Evolutionary conservation across 139 green algal species (phyloP).

Genomic region (Chlamydomonas schloesseri): DNA sequence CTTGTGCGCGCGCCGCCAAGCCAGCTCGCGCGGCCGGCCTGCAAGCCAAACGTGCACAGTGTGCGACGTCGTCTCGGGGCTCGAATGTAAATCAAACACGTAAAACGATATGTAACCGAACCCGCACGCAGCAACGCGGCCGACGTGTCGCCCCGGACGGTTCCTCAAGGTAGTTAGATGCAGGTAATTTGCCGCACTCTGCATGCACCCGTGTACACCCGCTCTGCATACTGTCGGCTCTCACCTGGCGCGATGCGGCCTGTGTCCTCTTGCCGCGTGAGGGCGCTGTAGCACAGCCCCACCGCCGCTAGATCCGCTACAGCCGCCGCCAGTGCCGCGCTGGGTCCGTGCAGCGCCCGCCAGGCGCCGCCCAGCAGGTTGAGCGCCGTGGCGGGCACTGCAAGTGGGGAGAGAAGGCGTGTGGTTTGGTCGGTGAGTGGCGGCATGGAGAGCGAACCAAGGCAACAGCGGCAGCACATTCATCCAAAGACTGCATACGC

Average conservation of each 20-base stretch:
- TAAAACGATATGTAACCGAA: no score
- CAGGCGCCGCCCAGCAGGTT: not conserved
- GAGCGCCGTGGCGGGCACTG: slow-evolving; percentile 18
- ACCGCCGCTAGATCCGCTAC: slow-evolving; percentile 10
- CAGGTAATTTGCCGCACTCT: no score
- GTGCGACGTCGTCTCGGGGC: no score
- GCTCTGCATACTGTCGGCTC: no score
- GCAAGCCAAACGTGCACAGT: not conserved
- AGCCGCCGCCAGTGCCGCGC: slow-evolving; percentile 4
- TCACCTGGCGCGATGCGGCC: slow-evolving; percentile 25
- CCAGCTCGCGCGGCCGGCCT: slow-evolving; percentile 28
- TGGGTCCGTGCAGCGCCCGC: slow-evolving; percentile 14
- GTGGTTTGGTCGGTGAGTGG: not conserved
- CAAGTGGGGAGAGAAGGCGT: not conserved
- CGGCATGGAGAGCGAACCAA: no score
- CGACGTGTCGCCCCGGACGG: no score
- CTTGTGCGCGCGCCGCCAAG: slow-evolving; percentile 55
- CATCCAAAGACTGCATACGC: no score
- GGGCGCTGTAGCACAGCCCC: slow-evolving; percentile 6
- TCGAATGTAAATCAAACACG: no score
- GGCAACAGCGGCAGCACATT: no score
- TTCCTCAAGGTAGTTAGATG: no score
- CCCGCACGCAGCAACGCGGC: no score
- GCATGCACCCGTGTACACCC: no score
- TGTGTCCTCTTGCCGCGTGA: not conserved